phyloP scores from a whole-genome alignment of 1,284 basidiomycete species.

The Fomitopsis pinicola region DNA sequence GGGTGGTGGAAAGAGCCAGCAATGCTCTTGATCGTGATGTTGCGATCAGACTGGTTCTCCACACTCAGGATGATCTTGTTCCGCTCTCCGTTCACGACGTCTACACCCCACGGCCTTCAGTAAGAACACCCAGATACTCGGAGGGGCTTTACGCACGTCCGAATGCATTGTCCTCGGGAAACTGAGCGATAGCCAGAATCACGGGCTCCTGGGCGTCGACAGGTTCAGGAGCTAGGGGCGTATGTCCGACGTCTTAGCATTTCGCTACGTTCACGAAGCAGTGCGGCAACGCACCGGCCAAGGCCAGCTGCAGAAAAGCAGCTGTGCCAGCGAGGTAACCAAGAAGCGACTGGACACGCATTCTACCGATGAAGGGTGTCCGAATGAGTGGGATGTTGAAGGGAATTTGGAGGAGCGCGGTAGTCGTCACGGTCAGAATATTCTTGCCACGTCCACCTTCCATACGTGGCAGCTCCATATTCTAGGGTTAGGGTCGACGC shows the following conservation, averaged over 20 bases:
- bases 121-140: conserved; percentile 25
- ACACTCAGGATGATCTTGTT: conserved; percentile 67
- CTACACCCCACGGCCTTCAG: conserved; percentile 33
- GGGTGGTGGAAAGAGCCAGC: conserved; percentile 72
- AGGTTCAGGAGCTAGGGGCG: conserved; percentile 10
- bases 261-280: background rate
- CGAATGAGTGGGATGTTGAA: conserved; percentile 11
- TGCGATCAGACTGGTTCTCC: conserved; percentile 74
- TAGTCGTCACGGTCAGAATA: background rate
- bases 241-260: background rate
- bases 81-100: conserved; percentile 83
- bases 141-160: conserved; percentile 57
- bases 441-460: conserved; percentile 11
- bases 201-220: conserved; percentile 36
- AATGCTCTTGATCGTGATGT: conserved; percentile 70
- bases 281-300: conserved; percentile 19
- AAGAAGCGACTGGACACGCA: conserved; percentile 26
- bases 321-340: conserved; percentile 21
- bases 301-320: conserved; percentile 19
- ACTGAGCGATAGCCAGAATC: conserved; percentile 60
- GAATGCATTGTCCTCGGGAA: conserved; percentile 76
- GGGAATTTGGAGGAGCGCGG: conserved; percentile 2
- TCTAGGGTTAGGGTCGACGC: background rate
- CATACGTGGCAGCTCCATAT: background rate
- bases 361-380: conserved; percentile 17